These are phyloP conservation scores for Orbilia blumenaviensis DNA, from an alignment of 2,329 filamentous ascomycete genomes.

Conservation along the genomic window DNA sequence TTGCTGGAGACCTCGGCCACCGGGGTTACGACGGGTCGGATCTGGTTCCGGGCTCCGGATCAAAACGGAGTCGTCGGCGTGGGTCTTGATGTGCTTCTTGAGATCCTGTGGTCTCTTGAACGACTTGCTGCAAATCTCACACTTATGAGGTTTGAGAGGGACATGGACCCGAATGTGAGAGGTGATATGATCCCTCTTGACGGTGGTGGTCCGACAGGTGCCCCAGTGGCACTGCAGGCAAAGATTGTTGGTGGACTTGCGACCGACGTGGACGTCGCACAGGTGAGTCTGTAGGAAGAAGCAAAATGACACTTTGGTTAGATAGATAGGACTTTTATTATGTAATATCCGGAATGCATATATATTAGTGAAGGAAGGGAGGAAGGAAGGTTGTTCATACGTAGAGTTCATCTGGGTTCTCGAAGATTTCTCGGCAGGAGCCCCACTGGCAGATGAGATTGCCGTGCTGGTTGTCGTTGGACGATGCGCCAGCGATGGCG, in stretches of 20 bases:
- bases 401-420: constrained; percentile 69
- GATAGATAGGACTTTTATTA: constrained; percentile 54
- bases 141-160: constrained; percentile 98
- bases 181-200: constrained; percentile 99
- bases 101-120: constrained; percentile 99
- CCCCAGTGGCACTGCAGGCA: constrained; percentile 98
- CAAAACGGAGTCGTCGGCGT: constrained; percentile 57
- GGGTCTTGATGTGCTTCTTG: constrained; percentile 93
- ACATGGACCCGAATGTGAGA: constrained; percentile 98
- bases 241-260: constrained; percentile 98
- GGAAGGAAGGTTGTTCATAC: too few species aligned
- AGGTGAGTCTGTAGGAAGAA: constrained; percentile 79
- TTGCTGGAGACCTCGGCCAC: constrained; percentile 53
- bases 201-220: constrained; percentile 91
- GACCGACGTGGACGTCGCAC: constrained; percentile 96
- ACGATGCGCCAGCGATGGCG: constrained; percentile 19
- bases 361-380: background rate
- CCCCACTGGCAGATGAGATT: constrained; percentile 71
- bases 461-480: constrained; percentile 61
- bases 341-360: background rate
- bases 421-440: constrained; percentile 69
- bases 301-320: constrained; percentile 26
- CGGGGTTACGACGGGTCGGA: constrained; percentile 59
- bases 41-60: constrained; percentile 70
- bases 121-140: constrained; percentile 96